Conservation (phyloP, 2,329 filamentous ascomycete genomes). For the Chrysosporium queenslandicum region DNA sequence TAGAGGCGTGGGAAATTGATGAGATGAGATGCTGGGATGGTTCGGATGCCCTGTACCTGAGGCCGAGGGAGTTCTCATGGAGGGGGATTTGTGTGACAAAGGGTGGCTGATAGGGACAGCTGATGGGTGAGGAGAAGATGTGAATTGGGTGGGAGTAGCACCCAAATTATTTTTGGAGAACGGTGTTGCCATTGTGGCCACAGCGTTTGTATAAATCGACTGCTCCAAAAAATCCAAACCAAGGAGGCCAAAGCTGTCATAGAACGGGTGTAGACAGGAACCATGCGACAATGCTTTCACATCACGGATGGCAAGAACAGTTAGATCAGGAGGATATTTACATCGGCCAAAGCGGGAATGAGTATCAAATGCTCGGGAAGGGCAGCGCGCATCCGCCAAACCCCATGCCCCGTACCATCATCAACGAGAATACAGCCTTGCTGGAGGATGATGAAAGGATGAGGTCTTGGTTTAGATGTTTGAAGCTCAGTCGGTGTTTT, state of each 20-base stretch:
- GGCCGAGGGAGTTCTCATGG: conserved; percentile 36
- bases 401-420: too few relatives aligned
- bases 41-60: conserved; percentile 30
- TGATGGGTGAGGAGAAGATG: conserved; percentile 37
- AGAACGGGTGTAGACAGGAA: too few relatives aligned
- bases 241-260: background rate
- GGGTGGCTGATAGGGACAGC: conserved; percentile 32
- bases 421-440: too few relatives aligned
- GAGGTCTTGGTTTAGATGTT: too few relatives aligned
- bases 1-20: conserved; percentile 38
- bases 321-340: too few relatives aligned
- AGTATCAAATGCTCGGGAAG: too few relatives aligned
- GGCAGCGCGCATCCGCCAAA: too few relatives aligned
- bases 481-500: too few relatives aligned
- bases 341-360: too few relatives aligned
- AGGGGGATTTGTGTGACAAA: conserved; percentile 38
- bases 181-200: conserved; percentile 34
- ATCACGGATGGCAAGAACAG: too few relatives aligned
- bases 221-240: background rate
- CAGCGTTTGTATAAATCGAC: background rate
- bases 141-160: conserved; percentile 36
- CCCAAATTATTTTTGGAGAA: conserved; percentile 35
- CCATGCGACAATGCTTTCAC: too few relatives aligned
- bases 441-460: too few relatives aligned
- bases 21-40: conserved; percentile 30